These are phyloP conservation scores for Cyamopsis tetragonoloba DNA, from an alignment of 306 rosid genomes.

Conservation along the genomic window DNA sequence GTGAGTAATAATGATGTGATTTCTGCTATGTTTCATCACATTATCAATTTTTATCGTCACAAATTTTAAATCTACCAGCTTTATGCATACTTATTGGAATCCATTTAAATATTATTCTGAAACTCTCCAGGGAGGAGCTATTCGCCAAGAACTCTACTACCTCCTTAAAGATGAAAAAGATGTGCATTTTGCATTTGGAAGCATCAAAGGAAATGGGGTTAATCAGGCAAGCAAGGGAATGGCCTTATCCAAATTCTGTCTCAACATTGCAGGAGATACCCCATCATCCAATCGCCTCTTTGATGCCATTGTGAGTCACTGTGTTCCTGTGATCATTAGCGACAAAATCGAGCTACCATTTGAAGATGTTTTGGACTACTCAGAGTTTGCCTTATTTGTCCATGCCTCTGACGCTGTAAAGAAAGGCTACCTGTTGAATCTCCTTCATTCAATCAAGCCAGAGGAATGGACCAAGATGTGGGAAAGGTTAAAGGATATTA, in stretches of 20 bases:
- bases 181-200: no score
- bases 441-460: constrained; percentile 55
- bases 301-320: no score
- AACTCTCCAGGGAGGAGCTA: no score
- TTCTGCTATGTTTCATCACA: background rate
- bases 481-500: constrained; percentile 64
- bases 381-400: constrained; percentile 67
- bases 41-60: no score
- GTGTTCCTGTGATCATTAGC: constrained; percentile 80
- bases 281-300: constrained; percentile 13
- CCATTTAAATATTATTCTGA: no score
- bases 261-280: background rate
- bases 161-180: no score
- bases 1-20: background rate
- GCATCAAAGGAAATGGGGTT: no score
- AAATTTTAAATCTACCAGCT: no score
- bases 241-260: no score
- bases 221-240: no score
- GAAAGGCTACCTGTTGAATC: constrained; percentile 63
- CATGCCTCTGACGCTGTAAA: constrained; percentile 51
- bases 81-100: no score
- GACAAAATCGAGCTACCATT: constrained; percentile 86
- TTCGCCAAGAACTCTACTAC: no score
- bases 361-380: constrained; percentile 82
- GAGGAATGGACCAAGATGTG: constrained; percentile 80